Conservation (phyloP, 2,329 filamentous ascomycete genomes). For the Sclerotinia borealis region DNA sequence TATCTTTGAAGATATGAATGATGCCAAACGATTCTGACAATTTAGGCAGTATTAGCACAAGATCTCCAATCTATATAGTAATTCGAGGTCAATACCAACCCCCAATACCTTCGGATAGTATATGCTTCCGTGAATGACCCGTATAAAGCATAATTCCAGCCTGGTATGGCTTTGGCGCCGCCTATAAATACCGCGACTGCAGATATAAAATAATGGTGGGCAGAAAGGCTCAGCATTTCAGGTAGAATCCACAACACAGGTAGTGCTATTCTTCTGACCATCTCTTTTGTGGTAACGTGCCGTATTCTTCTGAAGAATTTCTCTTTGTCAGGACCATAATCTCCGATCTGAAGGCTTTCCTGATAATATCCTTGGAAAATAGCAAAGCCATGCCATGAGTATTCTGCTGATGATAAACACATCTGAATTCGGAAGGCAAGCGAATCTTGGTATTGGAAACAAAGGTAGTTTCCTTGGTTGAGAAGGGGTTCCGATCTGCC, state of each 20-base stretch:
- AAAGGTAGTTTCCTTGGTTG: background rate
- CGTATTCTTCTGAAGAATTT: background rate
- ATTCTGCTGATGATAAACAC: background rate
- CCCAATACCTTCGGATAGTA: background rate
- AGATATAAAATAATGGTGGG: background rate
- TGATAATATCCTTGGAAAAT: background rate
- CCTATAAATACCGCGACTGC: background rate
- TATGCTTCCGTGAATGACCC: background rate
- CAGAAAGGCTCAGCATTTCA: background rate
- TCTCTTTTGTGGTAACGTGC: background rate
- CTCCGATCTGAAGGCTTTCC: background rate
- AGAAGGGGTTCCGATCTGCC: background rate
- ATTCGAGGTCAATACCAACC: background rate
- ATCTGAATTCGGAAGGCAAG: background rate
- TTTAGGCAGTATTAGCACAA: background rate
- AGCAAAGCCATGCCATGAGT: slow-evolving; percentile 4
- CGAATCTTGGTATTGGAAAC: background rate
- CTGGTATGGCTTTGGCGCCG: background rate
- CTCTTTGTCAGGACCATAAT: background rate
- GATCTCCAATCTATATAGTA: background rate
- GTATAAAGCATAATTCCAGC: background rate
- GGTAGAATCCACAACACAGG: background rate
- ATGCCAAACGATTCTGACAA: background rate
- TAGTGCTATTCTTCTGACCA: background rate
- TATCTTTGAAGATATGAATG: background rate